Percentiles rank a stretch among this genome's conserved stretches.
phyloP scores from a whole-genome alignment of 2,329 filamentous ascomycete species.

The Clonostachys byssicola region DNA sequence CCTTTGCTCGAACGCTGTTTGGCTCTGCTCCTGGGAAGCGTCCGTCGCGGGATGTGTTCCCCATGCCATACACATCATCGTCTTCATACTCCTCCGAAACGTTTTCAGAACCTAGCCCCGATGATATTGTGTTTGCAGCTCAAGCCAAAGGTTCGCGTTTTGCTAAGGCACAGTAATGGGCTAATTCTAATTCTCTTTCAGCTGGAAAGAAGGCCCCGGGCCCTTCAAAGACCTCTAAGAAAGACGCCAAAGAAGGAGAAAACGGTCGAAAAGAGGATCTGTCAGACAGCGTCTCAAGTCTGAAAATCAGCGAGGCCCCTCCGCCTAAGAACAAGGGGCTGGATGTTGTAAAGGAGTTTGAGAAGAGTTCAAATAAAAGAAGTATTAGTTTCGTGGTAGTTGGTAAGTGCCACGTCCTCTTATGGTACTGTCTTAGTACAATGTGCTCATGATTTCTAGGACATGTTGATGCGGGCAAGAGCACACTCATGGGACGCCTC shows the following conservation, averaged over 20 bases:
- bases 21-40: constrained; percentile 28
- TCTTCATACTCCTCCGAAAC: constrained; percentile 49
- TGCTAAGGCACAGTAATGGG: constrained; percentile 42
- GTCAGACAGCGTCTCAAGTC: constrained; percentile 18
- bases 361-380: constrained; percentile 71
- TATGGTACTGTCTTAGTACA: not conserved
- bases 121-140: constrained; percentile 82
- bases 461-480: constrained; percentile 96
- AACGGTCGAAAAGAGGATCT: constrained; percentile 12
- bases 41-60: constrained; percentile 23
- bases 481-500: constrained; percentile 93
- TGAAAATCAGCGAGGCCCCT: constrained; percentile 46
- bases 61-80: constrained; percentile 46
- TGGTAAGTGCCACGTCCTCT: constrained; percentile 46
- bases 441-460: constrained; percentile 42
- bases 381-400: constrained; percentile 90
- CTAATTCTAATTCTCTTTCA: constrained; percentile 49
- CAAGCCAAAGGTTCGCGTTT: constrained; percentile 82
- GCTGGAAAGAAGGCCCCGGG: constrained; percentile 38
- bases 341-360: constrained; percentile 77
- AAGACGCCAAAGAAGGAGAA: constrained; percentile 21
- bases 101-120: constrained; percentile 84
- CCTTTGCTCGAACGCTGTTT: constrained; percentile 52
- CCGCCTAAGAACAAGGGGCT: constrained; percentile 72
- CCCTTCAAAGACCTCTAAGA: constrained; percentile 1